phyloP scores from a whole-genome alignment of 2,329 filamentous ascomycete species.

The Pseudogymnoascus sp. region DNA sequence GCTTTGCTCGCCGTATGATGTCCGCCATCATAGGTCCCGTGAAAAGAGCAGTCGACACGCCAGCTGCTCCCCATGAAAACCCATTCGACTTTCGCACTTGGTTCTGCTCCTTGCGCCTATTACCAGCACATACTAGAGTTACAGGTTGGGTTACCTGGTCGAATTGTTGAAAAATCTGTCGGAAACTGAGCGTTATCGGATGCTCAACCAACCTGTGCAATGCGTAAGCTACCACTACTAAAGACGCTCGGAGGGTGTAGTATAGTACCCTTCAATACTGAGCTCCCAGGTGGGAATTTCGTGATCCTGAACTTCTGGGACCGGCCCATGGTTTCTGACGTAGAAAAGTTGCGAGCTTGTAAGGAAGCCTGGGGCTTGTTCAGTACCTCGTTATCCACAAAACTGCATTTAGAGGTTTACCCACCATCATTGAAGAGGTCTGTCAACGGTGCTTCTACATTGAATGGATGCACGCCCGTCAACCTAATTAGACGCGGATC shows the following conservation, averaged over 20 bases:
- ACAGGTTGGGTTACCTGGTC: constrained; percentile 79
- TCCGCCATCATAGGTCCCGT: constrained; percentile 73
- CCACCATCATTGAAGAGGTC: constrained; percentile 55
- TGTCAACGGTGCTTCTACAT: constrained; percentile 75
- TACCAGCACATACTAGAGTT: constrained; percentile 86
- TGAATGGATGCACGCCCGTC: constrained; percentile 86
- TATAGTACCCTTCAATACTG: constrained; percentile 70
- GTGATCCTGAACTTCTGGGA: constrained; percentile 65
- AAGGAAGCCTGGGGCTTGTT: constrained; percentile 56
- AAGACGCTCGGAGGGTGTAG: neutral
- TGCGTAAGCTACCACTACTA: neutral
- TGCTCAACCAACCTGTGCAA: constrained; percentile 48
- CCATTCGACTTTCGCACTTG: constrained; percentile 83
- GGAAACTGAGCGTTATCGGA: constrained; percentile 63
- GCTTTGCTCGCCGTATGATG: constrained; percentile 59
- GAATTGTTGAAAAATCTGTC: constrained; percentile 64
- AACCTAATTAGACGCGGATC: constrained; percentile 76
- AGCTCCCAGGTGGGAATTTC: constrained; percentile 75
- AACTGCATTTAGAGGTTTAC: neutral
- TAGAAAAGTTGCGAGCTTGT: constrained; percentile 86
- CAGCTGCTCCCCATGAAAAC: constrained; percentile 88
- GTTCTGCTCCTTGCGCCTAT: constrained; percentile 88
- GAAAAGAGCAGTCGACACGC: constrained; percentile 78
- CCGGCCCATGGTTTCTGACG: constrained; percentile 80
- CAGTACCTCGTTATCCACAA: neutral